A percentile compares a stretch with the other conserved stretches of the same genome.
phyloP scores from a whole-genome alignment of 768 basidiomycete genomes.

The Pleurotus citrinopileatus region DNA sequence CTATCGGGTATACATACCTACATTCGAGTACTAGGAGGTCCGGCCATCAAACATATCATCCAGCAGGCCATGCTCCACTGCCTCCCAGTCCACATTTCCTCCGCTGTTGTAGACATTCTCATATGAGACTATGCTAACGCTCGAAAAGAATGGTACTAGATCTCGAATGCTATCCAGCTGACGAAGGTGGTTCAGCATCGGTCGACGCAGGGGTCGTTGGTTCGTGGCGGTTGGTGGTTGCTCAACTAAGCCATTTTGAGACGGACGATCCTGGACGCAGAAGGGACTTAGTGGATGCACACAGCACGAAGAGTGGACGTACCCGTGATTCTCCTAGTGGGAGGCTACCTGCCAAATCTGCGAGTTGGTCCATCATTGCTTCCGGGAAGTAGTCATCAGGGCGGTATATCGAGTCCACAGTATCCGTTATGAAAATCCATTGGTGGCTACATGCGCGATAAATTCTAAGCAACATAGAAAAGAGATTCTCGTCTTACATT shows the following conservation, averaged over 20 bases:
- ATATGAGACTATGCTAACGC: constrained; percentile 84
- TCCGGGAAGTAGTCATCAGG: constrained; percentile 82
- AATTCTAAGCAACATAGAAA: not conserved
- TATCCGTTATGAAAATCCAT: constrained; percentile 99
- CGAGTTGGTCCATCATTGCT: constrained; percentile 87
- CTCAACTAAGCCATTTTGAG: constrained; percentile 20
- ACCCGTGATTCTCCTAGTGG: constrained; percentile 40
- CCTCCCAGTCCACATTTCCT: constrained; percentile 85
- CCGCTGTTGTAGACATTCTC: constrained; percentile 86
- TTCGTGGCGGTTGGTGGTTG: constrained; percentile 29
- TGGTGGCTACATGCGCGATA: constrained; percentile 61
- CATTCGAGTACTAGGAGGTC: constrained; percentile 24
- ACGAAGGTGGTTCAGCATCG: constrained; percentile 63
- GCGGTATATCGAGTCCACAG: constrained; percentile 90
- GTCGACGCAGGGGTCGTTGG: constrained; percentile 61
- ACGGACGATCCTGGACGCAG: constrained; percentile 24
- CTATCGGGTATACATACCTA: constrained; percentile 6
- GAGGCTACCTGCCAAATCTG: constrained; percentile 75
- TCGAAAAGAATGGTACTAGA: constrained; percentile 86
- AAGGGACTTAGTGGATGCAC: not conserved
- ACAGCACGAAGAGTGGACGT: constrained; percentile 11
- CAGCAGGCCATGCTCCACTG: constrained; percentile 77
- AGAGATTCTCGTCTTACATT: constrained; percentile 61
- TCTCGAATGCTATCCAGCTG: constrained; percentile 85
- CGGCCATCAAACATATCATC: constrained; percentile 90